A percentile compares a stretch with the other conserved stretches of the same genome.
These are phyloP conservation scores for Phyllostachys edulis DNA, from an alignment of 176 grass and related monocot genomes.

Conservation along the genomic window DNA sequence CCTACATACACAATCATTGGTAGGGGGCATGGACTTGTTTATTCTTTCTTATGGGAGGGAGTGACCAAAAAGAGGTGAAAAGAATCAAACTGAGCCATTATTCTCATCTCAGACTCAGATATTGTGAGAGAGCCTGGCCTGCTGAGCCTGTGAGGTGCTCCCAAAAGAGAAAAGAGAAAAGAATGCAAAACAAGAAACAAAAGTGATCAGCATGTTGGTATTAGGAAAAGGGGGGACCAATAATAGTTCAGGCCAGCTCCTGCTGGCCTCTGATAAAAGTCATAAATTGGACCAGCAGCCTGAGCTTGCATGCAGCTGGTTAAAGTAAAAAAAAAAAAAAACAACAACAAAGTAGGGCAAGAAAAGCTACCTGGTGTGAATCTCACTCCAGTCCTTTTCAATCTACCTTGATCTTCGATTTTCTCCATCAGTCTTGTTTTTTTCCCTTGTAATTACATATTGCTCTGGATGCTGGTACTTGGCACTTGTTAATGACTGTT, in stretches of 20 bases:
- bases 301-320: conserved; percentile 30
- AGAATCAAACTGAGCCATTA: conserved; percentile 25
- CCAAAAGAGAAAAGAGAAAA: conserved; percentile 29
- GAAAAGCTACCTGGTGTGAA: conserved; percentile 44
- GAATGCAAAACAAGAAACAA: conserved; percentile 32
- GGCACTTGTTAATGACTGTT: background rate
- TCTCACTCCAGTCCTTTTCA: conserved; percentile 32
- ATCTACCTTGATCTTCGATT: conserved; percentile 46
- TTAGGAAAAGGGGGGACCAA: conserved; percentile 36
- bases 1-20: conserved; percentile 39
- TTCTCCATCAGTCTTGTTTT: background rate
- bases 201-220: conserved; percentile 36
- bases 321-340: conserved; percentile 50
- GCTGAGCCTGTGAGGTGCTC: background rate
- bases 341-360: conserved; percentile 37
- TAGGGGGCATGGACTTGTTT: conserved; percentile 11
- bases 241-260: conserved; percentile 1
- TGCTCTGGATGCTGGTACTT: background rate
- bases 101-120: conserved; percentile 26
- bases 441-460: background rate
- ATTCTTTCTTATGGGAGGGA: conserved; percentile 32
- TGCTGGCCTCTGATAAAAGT: conserved; percentile 48
- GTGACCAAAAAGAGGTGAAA: conserved; percentile 36
- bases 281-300: conserved; percentile 34
- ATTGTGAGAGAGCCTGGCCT: background rate